A percentile compares a stretch with the other conserved stretches of the same genome.
phyloP scores from a whole-genome alignment of 75 land plant species.

The Sequoia sempervirens region DNA sequence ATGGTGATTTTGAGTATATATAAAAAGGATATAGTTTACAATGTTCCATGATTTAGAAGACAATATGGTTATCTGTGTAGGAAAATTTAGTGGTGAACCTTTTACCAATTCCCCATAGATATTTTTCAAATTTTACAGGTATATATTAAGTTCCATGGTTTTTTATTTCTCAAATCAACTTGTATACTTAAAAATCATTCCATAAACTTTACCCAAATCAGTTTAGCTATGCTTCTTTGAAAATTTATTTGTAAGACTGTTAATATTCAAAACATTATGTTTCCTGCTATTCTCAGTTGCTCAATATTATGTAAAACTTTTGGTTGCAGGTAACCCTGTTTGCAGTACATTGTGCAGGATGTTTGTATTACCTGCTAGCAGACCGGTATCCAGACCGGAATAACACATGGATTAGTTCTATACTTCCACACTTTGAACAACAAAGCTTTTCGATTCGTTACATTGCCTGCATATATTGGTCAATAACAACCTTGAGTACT shows the following conservation, averaged over 20 bases:
- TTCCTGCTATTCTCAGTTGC: background rate
- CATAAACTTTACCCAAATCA: background rate
- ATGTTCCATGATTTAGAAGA: background rate
- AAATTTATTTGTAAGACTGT: background rate
- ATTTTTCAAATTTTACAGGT: background rate
- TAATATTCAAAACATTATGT: background rate
- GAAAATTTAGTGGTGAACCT: background rate
- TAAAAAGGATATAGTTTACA: background rate
- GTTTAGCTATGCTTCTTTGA: background rate
- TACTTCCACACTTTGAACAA: constrained; percentile 13
- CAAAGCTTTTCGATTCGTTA: constrained; percentile 23
- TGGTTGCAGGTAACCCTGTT: constrained; percentile 42
- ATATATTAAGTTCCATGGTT: background rate
- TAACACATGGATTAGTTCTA: constrained; percentile 41
- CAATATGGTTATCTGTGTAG: background rate
- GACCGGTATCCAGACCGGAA: constrained; percentile 14
- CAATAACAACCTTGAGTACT: constrained; percentile 37
- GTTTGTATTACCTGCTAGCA: constrained; percentile 34
- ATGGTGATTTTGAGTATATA: background rate
- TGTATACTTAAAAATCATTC: background rate
- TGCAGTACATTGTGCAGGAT: constrained; percentile 44
- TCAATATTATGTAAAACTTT: background rate
- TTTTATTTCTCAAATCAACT: background rate
- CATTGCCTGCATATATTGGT: constrained; percentile 38
- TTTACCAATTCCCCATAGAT: background rate